Conservation (phyloP, 768 basidiomycete species). For the Auricularia heimuer region DNA sequence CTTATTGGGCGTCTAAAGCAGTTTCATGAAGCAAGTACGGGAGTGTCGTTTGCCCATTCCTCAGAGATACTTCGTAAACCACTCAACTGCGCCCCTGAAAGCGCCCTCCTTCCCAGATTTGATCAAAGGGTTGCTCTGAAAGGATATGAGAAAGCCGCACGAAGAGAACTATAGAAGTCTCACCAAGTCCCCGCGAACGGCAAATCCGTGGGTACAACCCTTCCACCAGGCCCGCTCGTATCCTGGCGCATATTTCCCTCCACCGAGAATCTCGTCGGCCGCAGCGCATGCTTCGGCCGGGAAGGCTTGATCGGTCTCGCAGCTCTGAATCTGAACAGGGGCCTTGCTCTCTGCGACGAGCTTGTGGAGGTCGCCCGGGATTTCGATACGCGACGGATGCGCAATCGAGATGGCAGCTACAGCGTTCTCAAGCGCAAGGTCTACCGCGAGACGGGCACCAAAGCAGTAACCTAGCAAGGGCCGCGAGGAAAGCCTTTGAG, state of each 20-base stretch:
- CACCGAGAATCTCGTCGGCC: constrained; percentile 7
- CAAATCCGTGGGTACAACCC: not conserved
- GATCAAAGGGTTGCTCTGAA: constrained; percentile 1
- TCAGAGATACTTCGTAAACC: constrained; percentile 8
- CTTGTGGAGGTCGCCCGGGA: constrained; percentile 4
- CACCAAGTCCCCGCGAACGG: constrained; percentile 10
- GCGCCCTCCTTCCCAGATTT: constrained; percentile 11
- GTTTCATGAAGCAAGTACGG: not conserved
- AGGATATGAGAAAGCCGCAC: not conserved
- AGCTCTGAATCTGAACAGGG: constrained; percentile 10
- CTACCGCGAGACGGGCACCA: constrained; percentile 14
- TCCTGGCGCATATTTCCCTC: constrained; percentile 11
- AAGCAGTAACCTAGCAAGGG: constrained; percentile 15
- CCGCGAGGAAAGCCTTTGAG: too few relatives aligned
- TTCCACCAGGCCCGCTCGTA: constrained; percentile 3
- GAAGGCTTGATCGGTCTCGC: constrained; percentile 10
- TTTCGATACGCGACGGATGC: constrained; percentile 7
- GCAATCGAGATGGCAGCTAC: constrained; percentile 5
- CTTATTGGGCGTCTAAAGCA: not conserved
- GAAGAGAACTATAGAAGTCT: not conserved
- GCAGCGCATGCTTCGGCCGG: constrained; percentile 5
- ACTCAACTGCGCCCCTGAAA: constrained; percentile 9
- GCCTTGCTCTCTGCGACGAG: constrained; percentile 6
- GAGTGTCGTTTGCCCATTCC: not conserved
- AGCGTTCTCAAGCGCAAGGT: constrained; percentile 12